Evolutionary conservation across 129 eudicot genomes (phyloP), one percentile per base, ranked within the genome.

Genomic region (Lactuca saligna): DNA sequence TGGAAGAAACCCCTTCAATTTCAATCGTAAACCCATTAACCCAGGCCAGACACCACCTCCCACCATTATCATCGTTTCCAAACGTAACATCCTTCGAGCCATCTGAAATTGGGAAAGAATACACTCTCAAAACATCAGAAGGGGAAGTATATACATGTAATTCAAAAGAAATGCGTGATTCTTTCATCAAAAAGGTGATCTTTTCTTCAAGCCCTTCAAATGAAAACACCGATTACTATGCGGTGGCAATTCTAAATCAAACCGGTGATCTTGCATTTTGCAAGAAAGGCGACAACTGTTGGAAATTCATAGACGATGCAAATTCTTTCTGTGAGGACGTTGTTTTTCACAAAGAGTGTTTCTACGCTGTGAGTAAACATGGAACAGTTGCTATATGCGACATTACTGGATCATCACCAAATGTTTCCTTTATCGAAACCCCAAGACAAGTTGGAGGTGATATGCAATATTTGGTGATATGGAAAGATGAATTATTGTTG

Each of bases 261-360:
- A 80, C 84, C 0, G 96, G 87, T 0, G 91, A 91, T 57, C 82
- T 91, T 12, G 94, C 88, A 8, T 91, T 68, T 73, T 91, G 88
- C 56, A 84, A 69, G 56, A 71, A 66, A 9, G 80, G 81, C 2
- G 85, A 83, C 32, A 4, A 44, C 8, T 58, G 72, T 25, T 91
- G 97, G 97, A 83, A 68, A 13, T 78, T 82, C 17, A 72, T 91
- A 0, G 78, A 78, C 0, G 77, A 72, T 54, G 86, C 84, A 1
- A 81, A 74, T 55, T 77, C 78, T 0, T 83, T 60, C 54, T 73
- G 84, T 10, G 96, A 88, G 76, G 97, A 91, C 74, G 94, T 77
- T 32, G 76, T 88, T 13, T 86, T 66, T 68, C 60, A 70, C 51
- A 59, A 78, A 2, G 94, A 78, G 5, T 77, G 71, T 81, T 81